phyloP scores from a whole-genome alignment of 129 eudicot genomes.

The Arctium minus region DNA sequence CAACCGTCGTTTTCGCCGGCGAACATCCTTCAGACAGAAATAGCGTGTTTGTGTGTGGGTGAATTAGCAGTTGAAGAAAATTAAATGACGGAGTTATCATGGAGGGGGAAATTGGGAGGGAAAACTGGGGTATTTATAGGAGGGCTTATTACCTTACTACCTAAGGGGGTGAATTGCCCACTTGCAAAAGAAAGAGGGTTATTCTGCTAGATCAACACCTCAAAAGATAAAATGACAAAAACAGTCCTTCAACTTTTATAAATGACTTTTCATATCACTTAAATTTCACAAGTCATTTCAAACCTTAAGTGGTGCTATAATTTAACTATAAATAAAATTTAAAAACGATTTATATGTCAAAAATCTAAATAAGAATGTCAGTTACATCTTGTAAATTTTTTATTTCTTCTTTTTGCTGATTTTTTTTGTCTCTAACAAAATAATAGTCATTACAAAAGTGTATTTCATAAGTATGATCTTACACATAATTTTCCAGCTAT shows the following conservation, averaged over 20 bases:
- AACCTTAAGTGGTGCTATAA: no score
- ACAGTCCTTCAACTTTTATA: not conserved
- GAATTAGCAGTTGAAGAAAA: not conserved
- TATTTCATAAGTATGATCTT: not conserved
- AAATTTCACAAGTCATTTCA: not conserved
- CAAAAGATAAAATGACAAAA: not conserved
- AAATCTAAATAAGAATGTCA: not conserved
- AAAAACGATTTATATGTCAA: not conserved
- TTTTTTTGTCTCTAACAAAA: not conserved
- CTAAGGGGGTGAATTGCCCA: not conserved
- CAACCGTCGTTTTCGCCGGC: constrained; percentile 44
- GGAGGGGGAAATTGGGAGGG: constrained; percentile 15
- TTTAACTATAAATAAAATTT: no score
- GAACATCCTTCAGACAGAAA: constrained; percentile 40
- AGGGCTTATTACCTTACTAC: not conserved
- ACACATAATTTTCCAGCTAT: not conserved
- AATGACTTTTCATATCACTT: not conserved
- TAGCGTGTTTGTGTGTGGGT: not conserved
- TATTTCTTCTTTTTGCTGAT: not conserved
- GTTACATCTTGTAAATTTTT: not conserved
- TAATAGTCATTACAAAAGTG: not conserved
- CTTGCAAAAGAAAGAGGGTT: not conserved
- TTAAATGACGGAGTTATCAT: constrained; percentile 5
- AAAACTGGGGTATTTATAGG: constrained; percentile 8
- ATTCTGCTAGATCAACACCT: not conserved